Evolutionary conservation across 768 basidiomycete species (phyloP).

Genomic region (Rhizopogon vesiculosus): DNA sequence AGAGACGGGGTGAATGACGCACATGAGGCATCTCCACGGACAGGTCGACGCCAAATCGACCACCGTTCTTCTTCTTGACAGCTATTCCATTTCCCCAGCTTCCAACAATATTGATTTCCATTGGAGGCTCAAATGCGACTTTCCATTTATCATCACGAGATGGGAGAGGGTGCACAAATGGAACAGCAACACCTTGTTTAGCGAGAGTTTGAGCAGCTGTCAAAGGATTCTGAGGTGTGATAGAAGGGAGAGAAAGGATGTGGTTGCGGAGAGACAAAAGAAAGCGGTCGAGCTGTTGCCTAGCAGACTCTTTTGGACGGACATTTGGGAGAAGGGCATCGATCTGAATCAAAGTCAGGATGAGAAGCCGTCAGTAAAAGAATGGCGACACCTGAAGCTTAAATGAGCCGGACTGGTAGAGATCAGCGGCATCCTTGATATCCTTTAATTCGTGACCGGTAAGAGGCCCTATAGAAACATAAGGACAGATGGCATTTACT

Average conservation of each 20-base stretch:
- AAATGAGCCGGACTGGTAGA: conserved; percentile 77
- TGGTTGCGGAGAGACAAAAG: conserved; percentile 64
- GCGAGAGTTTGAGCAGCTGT: conserved; percentile 52
- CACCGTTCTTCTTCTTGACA: conserved; percentile 66
- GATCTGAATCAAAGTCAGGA: conserved; percentile 43
- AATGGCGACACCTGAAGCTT: conserved; percentile 63
- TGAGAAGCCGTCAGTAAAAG: background rate
- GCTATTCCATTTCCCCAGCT: conserved; percentile 81
- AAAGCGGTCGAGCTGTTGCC: conserved; percentile 60
- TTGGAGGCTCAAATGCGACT: conserved; percentile 74
- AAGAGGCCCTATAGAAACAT: conserved; percentile 39
- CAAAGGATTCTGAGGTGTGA: conserved; percentile 61
- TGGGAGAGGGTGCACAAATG: conserved; percentile 66
- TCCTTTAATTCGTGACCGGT: conserved; percentile 65
- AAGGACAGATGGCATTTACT: background rate
- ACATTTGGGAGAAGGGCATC: conserved; percentile 77
- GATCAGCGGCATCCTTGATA: conserved; percentile 69
- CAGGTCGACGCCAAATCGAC: conserved; percentile 69
- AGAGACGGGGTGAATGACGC: conserved; percentile 20
- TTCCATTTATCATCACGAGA: conserved; percentile 85
- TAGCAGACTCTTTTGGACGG: conserved; percentile 56
- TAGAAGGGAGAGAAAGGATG: conserved; percentile 53
- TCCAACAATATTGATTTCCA: conserved; percentile 73
- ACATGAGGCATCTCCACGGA: conserved; percentile 87
- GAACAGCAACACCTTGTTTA: conserved; percentile 55